These are phyloP conservation scores for Pichia cephalocereana DNA, from an alignment of 805 yeast genomes.

Conservation along the genomic window DNA sequence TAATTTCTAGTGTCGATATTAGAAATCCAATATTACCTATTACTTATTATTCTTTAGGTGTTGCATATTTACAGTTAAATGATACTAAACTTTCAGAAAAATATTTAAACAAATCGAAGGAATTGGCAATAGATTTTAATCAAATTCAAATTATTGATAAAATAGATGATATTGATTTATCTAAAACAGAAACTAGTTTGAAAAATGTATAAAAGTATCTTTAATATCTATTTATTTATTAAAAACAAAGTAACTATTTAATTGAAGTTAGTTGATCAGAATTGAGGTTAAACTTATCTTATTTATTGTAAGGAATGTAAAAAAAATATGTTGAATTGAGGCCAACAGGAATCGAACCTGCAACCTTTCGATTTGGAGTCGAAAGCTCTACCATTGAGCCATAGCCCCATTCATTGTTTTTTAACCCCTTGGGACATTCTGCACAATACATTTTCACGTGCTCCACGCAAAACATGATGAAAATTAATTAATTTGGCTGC, in stretches of 20 bases:
- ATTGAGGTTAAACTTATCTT: too few relatives aligned
- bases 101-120: conserved; percentile 57
- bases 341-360: conserved; percentile 19
- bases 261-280: too few relatives aligned
- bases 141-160: conserved; percentile 52
- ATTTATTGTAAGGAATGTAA: too few relatives aligned
- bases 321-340: conserved; percentile 5
- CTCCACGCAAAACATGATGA: too few relatives aligned
- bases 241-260: too few relatives aligned
- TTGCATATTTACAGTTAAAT: conserved; percentile 54
- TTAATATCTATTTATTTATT: too few relatives aligned
- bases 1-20: conserved; percentile 7
- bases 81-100: conserved; percentile 50
- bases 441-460: too few relatives aligned
- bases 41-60: conserved; percentile 81
- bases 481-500: too few relatives aligned
- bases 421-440: too few relatives aligned
- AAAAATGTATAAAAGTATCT: too few relatives aligned
- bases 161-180: conserved; percentile 36
- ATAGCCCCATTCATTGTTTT: conserved; percentile 39
- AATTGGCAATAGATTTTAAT: conserved; percentile 59
- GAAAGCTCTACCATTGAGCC: conserved; percentile 78
- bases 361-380: conserved; percentile 43
- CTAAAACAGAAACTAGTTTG: too few relatives aligned
- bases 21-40: conserved; percentile 40